Evolutionary conservation across 2,329 filamentous ascomycete species (phyloP).

Genomic region (Mollisiaceae sp.): DNA sequence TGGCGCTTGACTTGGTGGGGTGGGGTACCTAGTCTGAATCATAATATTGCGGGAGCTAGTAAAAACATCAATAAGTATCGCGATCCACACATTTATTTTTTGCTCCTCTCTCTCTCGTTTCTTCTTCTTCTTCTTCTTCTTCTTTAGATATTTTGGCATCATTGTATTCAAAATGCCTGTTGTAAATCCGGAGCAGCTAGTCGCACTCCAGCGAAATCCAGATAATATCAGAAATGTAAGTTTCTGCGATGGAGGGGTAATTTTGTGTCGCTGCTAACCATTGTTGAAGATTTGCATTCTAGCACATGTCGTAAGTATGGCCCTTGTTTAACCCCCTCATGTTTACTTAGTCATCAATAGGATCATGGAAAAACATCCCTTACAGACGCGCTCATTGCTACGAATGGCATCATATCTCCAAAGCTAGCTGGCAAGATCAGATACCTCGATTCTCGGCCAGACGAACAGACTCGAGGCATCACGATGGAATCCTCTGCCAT

Average conservation of each 20-base stretch:
- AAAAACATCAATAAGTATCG: neutral
- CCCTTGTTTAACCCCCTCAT: neutral
- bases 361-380: slow-evolving; percentile 99
- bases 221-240: slow-evolving; percentile 91
- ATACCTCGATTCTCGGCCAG: slow-evolving; percentile 93
- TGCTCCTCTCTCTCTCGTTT: neutral
- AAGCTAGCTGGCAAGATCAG: slow-evolving; percentile 98
- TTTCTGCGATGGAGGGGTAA: slow-evolving; percentile 36
- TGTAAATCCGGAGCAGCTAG: slow-evolving; percentile 87
- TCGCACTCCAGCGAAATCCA: slow-evolving; percentile 84
- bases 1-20: neutral
- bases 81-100: neutral
- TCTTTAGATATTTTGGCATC: no score
- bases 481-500: slow-evolving; percentile 99
- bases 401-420: slow-evolving; percentile 98
- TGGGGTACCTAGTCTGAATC: neutral
- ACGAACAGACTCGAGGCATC: slow-evolving; percentile 94
- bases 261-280: slow-evolving; percentile 28
- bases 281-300: slow-evolving; percentile 82
- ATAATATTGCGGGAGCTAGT: neutral
- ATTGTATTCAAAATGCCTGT: slow-evolving; percentile 72
- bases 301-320: slow-evolving; percentile 76
- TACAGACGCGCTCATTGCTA: slow-evolving; percentile 93
- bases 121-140: neutral
- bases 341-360: slow-evolving; percentile 45